Evolutionary conservation across 202 grass and related monocot species (phyloP).

Genomic region (Schoenoplectus triqueter): DNA sequence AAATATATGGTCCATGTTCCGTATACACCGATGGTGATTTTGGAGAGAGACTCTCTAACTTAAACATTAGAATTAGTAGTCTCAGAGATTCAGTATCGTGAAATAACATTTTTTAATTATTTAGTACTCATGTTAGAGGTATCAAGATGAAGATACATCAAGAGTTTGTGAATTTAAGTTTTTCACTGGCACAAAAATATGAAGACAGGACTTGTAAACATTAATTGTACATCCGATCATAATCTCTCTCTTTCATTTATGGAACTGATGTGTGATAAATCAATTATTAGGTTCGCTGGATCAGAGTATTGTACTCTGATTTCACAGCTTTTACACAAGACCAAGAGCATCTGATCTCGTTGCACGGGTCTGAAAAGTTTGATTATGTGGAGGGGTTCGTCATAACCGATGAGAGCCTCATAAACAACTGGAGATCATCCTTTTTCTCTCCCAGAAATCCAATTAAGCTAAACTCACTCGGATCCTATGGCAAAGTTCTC

Average conservation of each 20-base stretch:
- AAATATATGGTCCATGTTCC: constrained; percentile 30
- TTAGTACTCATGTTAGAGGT: background rate
- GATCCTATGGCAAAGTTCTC: constrained; percentile 55
- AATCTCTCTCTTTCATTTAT: too few species aligned
- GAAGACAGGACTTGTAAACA: background rate
- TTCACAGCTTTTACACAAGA: constrained; percentile 74
- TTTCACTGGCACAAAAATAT: background rate
- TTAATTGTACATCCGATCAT: background rate
- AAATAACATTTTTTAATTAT: too few species aligned
- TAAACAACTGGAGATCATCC: constrained; percentile 98
- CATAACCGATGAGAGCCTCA: constrained; percentile 81
- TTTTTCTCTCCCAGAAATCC: constrained; percentile 96
- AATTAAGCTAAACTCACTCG: constrained; percentile 79
- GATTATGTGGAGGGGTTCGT: constrained; percentile 97
- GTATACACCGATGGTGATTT: constrained; percentile 31
- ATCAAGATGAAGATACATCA: background rate
- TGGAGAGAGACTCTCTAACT: constrained; percentile 30
- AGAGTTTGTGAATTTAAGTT: background rate
- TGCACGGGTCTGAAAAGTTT: constrained; percentile 52
- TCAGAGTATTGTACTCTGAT: constrained; percentile 84
- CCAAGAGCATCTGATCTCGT: constrained; percentile 83
- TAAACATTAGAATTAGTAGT: too few species aligned
- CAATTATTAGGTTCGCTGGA: constrained; percentile 71
- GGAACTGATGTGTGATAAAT: background rate
- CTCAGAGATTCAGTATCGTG: too few species aligned